Conservation (phyloP, 2,329 filamentous ascomycete species). For the Escovopsis sp. region DNA sequence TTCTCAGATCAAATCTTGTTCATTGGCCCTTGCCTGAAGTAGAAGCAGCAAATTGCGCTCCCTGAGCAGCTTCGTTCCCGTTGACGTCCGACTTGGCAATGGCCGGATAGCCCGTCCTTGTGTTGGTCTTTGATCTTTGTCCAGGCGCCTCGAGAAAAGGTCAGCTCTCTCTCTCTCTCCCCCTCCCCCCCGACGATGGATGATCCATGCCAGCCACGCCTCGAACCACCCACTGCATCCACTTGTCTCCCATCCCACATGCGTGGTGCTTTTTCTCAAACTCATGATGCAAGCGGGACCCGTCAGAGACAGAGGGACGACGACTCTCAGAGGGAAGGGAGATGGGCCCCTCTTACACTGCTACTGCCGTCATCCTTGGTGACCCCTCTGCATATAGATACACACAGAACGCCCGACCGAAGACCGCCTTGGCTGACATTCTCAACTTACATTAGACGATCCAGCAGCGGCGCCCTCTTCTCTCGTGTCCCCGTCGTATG, state of each 20-base stretch:
- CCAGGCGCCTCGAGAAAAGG: too few species aligned
- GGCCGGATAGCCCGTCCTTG: constrained; percentile 1
- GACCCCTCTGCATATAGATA: too few species aligned
- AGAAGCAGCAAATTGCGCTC: constrained; percentile 7
- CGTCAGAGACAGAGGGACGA: background rate
- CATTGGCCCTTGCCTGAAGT: constrained; percentile 10
- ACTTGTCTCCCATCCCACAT: too few species aligned
- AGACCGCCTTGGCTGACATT: constrained; percentile 3
- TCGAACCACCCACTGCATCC: too few species aligned
- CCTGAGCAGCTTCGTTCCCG: constrained; percentile 1
- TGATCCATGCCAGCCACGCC: background rate
- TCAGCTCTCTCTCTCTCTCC: too few species aligned
- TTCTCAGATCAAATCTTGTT: constrained; percentile 9
- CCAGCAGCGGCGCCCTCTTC: constrained; percentile 1
- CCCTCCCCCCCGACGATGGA: too few species aligned
- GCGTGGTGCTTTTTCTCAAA: too few species aligned
- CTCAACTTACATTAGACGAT: constrained; percentile 2
- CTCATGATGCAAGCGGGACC: constrained; percentile 4
- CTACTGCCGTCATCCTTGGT: too few species aligned
- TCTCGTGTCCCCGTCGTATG: constrained; percentile 4
- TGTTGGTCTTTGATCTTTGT: too few species aligned
- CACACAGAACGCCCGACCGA: too few species aligned
- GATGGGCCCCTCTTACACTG: too few species aligned
- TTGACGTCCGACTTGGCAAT: constrained; percentile 1
- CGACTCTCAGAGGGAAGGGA: too few species aligned